phyloP scores from a whole-genome alignment of 192 early-diverging fungal species.

The Linnemannia elongata region DNA sequence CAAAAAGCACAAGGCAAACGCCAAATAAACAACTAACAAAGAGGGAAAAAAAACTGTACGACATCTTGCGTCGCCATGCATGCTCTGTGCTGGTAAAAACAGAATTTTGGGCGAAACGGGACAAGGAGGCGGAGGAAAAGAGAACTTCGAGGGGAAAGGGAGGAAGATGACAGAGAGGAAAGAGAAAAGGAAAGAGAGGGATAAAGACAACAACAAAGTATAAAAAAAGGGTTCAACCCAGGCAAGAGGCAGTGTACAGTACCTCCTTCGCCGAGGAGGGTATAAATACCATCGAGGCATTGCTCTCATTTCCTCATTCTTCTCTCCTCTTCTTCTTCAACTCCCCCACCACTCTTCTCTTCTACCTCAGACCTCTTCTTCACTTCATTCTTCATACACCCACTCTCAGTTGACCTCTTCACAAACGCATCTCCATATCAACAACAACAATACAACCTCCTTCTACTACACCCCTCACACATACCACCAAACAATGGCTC shows the following conservation, averaged over 20 bases:
- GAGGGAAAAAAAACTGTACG: neutral
- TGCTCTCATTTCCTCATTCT: constrained; percentile 1
- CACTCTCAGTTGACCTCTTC: neutral
- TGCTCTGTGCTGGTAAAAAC: constrained; percentile 1
- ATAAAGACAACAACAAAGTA: neutral
- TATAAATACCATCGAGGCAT: constrained; percentile 5
- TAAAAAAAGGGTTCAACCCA: constrained; percentile 6
- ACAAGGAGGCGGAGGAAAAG: constrained; percentile 4
- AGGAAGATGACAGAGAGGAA: neutral
- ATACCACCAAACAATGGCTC: neutral
- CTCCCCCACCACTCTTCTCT: neutral
- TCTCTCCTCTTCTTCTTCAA: neutral
- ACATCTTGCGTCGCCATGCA: neutral
- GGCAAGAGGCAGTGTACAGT: neutral
- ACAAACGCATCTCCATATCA: neutral
- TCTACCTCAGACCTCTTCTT: neutral
- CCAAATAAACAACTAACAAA: neutral
- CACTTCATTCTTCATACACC: neutral
- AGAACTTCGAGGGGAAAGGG: neutral
- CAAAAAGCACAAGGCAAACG: neutral
- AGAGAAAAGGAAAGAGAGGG: neutral
- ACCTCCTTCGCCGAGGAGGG: neutral
- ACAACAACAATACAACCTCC: neutral
- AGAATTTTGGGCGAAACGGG: constrained; percentile 1
- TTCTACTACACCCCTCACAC: neutral